Base-by-base conservation (phyloP, 768 basidiomycete species). In the Tremella yokohamensis region DNA sequence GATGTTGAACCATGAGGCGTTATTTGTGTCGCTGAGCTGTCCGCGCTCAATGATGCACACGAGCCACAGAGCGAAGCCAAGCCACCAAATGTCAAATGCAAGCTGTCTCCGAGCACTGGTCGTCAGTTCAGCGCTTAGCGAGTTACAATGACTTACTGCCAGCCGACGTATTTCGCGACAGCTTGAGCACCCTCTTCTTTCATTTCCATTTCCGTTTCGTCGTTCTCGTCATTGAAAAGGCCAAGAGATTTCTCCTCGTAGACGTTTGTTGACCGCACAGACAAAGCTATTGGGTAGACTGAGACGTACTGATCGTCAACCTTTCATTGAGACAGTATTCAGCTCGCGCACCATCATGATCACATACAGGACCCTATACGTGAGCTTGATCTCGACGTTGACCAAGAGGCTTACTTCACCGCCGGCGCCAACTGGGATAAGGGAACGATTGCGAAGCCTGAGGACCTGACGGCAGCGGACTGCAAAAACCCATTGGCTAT, bases 41-140 rank as follows among this genome's bases (percentile, higher is more conserved):
- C 80, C 79, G 51, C 83, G 81, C 82, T 97, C 96, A 61, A 96
- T 85, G 63, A 97, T 94, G 73, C 93, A 97, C 40, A 97, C 80
- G 1, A 96, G 76, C 77, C 92, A 91, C 12, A 97, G 76, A 0
- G 89, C 90, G 12, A 90, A 75, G 0, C 80, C 87, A 19, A 98
- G 76, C 91, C 91, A 96, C 94, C 93, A 96, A 83, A 97, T 90
- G 76, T 96, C 93, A 62, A 96, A 97, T 1, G 93, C 88, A 57
- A 99, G 84, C 72, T 99, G 94, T 65, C 76, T 57, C 15, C 73
- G 63, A 16, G 74, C 76, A 54, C 65, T 68, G 47, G 7, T 4
- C 15, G 6, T 12, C 45, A 24, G 15, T 11, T 48, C 22, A 1
- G 24, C 34, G 1, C 2, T 8, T 34, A 34, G 11, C 11, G 29